A percentile compares a stretch with the other conserved stretches of the same genome.
phyloP scores from a whole-genome alignment of 129 eudicot genomes.

The carrot (Daucus carota) region DNA sequence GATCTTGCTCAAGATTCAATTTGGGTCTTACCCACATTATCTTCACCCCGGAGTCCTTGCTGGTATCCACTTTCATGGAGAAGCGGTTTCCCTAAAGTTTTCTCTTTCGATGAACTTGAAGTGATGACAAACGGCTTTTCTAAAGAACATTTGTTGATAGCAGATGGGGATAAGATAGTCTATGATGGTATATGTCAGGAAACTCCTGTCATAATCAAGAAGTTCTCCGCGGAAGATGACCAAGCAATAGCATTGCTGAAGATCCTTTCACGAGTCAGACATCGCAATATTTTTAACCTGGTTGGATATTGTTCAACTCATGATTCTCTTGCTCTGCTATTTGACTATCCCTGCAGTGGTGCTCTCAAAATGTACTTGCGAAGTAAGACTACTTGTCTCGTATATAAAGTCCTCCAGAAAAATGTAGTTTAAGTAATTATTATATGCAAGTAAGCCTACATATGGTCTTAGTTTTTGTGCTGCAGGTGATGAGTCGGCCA shows the following conservation, averaged over 20 bases:
- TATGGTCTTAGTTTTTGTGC: neutral
- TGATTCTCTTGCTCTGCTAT: slow-evolving; percentile 28
- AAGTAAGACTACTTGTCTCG: slow-evolving; percentile 27
- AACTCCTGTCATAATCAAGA: slow-evolving; percentile 19
- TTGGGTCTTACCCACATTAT: slow-evolving; percentile 16
- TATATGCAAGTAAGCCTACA: neutral
- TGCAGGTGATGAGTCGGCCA: slow-evolving; percentile 36
- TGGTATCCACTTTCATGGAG: slow-evolving; percentile 34
- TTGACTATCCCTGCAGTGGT: slow-evolving; percentile 27
- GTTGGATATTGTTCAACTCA: slow-evolving; percentile 28
- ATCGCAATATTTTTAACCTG: slow-evolving; percentile 32
- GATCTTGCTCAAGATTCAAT: neutral
- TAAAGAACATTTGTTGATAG: neutral
- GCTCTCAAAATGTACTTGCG: slow-evolving; percentile 29
- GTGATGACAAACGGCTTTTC: slow-evolving; percentile 34
- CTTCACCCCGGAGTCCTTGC: slow-evolving; percentile 19
- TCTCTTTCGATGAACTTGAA: slow-evolving; percentile 29
- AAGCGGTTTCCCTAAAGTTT: slow-evolving; percentile 34
- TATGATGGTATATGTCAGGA: slow-evolving; percentile 26
- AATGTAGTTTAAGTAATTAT: too few species aligned
- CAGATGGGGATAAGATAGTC: slow-evolving; percentile 11
- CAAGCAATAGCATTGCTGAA: slow-evolving; percentile 24
- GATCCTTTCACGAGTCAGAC: slow-evolving; percentile 33
- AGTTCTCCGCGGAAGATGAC: slow-evolving; percentile 22
- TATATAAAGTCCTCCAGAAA: neutral